These are phyloP conservation scores for Caloboletus firmus DNA, from an alignment of 1,284 basidiomycete genomes.

Conservation along the genomic window DNA sequence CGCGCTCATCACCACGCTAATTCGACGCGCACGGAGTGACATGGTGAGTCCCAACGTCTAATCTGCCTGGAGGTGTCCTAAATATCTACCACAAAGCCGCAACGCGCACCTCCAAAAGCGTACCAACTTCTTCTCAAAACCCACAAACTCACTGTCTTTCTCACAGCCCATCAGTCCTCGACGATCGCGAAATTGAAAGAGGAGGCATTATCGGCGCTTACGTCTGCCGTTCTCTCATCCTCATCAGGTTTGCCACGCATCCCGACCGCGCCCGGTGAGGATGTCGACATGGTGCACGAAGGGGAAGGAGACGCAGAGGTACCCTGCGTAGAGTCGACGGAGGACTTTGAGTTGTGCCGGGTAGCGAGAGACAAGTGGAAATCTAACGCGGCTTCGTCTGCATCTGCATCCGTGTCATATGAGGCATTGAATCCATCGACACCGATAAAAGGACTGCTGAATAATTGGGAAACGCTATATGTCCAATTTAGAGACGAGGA, in stretches of 20 bases:
- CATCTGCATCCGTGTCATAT: conserved; percentile 36
- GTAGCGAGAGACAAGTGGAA: conserved; percentile 51
- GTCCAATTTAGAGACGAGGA: conserved; percentile 60
- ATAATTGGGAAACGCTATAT: conserved; percentile 65
- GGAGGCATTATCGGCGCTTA: conserved; percentile 61
- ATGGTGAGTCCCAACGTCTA: conserved; percentile 20
- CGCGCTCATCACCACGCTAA: not conserved
- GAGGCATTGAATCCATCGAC: conserved; percentile 48
- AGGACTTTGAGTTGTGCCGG: conserved; percentile 68
- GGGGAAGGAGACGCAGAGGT: conserved; percentile 35
- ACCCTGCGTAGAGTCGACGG: conserved; percentile 43
- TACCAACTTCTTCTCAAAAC: conserved; percentile 68
- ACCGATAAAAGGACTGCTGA: conserved; percentile 49
- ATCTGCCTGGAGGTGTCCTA: not conserved
- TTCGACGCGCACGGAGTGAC: conserved; percentile 4
- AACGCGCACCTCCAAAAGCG: conserved; percentile 49
- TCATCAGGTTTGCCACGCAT: conserved; percentile 15
- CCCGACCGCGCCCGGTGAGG: conserved; percentile 26
- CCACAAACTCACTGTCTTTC: conserved; percentile 64
- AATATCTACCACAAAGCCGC: conserved; percentile 36
- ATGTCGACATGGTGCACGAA: conserved; percentile 23
- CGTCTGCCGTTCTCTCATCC: conserved; percentile 40
- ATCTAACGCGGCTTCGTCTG: conserved; percentile 36
- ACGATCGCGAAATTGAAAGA: conserved; percentile 59
- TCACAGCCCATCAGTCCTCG: conserved; percentile 53